Percentiles rank a stretch among this genome's conserved stretches.
Evolutionary conservation across 768 basidiomycete genomes (phyloP).

Genomic region (Pisolithus orientalis): DNA sequence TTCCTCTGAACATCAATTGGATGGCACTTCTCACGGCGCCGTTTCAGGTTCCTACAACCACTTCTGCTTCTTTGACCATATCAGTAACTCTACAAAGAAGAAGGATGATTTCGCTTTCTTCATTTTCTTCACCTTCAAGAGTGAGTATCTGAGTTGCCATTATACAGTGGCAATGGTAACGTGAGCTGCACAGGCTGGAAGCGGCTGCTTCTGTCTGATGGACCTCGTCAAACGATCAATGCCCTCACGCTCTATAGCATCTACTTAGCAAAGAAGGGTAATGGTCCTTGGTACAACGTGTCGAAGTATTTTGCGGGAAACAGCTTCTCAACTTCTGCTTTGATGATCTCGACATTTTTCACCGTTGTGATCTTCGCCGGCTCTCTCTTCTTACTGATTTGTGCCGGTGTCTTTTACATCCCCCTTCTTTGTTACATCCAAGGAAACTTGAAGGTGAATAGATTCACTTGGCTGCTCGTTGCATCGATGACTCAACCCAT

Average conservation of each 20-base stretch:
- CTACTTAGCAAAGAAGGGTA: conserved; percentile 50
- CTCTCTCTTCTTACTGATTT: conserved; percentile 72
- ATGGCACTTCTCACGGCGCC: neutral
- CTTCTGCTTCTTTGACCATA: conserved; percentile 97
- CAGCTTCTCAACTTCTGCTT: conserved; percentile 68
- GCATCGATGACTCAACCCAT: conserved; percentile 3
- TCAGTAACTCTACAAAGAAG: conserved; percentile 90
- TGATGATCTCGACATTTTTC: conserved; percentile 86
- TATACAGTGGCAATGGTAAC: neutral
- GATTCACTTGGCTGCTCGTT: neutral
- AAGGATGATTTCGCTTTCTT: conserved; percentile 99
- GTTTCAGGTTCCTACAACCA: conserved; percentile 84
- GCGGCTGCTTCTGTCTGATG: conserved; percentile 84
- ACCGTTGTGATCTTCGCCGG: conserved; percentile 85
- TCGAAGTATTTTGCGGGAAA: conserved; percentile 77
- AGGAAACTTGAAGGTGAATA: conserved; percentile 86
- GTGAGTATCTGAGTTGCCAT: conserved; percentile 37
- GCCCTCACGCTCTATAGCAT: conserved; percentile 95
- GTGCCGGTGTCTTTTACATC: conserved; percentile 84
- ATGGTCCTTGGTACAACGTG: conserved; percentile 59
- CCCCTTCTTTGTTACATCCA: conserved; percentile 95
- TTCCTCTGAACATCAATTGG: conserved; percentile 6
- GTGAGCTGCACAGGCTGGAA: conserved; percentile 60
- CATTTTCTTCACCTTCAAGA: conserved; percentile 99
- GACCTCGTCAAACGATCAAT: conserved; percentile 96